These are phyloP conservation scores for Taxawa tesnikishii DNA, from an alignment of 2,329 filamentous ascomycete species.

Conservation along the genomic window DNA sequence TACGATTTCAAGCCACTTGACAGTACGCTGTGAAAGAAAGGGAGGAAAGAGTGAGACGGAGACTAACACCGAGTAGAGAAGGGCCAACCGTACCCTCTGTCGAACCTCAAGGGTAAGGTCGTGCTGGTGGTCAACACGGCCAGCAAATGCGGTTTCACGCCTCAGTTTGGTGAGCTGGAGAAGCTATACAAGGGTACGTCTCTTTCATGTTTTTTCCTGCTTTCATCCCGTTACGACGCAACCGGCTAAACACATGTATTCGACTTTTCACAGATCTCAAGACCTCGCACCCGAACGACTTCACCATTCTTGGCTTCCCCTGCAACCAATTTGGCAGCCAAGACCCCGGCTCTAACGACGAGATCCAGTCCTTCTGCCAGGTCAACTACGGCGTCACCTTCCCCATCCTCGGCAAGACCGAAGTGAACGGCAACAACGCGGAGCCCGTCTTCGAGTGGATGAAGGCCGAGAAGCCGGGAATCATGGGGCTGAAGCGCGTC, in stretches of 20 bases:
- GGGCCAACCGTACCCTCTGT: conserved; percentile 58
- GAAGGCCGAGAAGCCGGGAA: conserved; percentile 59
- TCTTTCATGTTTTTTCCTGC: neutral
- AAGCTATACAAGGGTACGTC: conserved; percentile 59
- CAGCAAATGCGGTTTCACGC: conserved; percentile 97
- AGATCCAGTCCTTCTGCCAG: conserved; percentile 64
- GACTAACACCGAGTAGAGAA: conserved; percentile 42
- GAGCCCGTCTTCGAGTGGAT: conserved; percentile 69
- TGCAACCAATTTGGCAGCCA: conserved; percentile 96
- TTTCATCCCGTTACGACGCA: conserved; percentile 1
- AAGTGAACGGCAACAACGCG: conserved; percentile 80
- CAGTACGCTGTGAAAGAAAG: conserved; percentile 45
- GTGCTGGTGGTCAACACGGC: conserved; percentile 95
- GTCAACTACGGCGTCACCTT: conserved; percentile 90
- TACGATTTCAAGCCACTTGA: conserved; percentile 78
- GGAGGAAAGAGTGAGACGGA: neutral
- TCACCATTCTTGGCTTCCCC: conserved; percentile 86
- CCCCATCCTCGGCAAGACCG: conserved; percentile 80
- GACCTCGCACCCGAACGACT: conserved; percentile 58
- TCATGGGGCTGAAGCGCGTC: conserved; percentile 78
- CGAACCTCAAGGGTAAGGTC: conserved; percentile 75
- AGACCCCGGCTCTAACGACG: conserved; percentile 63
- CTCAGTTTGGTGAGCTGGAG: conserved; percentile 86
- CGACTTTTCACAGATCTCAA: conserved; percentile 36
- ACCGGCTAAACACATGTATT: too few species aligned